Percentiles rank a stretch among this genome's conserved stretches.
These are phyloP conservation scores for Zymoseptoria ardabiliae DNA, from an alignment of 2,329 filamentous ascomycete species.

Conservation along the genomic window DNA sequence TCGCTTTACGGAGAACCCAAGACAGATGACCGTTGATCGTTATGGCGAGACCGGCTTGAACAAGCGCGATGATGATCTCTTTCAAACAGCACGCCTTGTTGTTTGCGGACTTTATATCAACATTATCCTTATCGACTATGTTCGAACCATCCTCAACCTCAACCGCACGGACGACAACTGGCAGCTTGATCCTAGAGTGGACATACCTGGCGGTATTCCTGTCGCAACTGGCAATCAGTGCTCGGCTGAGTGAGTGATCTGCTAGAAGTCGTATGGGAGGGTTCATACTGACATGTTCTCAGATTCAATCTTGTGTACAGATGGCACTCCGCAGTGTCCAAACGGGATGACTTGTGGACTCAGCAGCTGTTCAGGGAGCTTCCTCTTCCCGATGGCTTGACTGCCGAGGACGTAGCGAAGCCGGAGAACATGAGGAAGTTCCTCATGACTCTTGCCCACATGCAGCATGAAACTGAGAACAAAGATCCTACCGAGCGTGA, in stretches of 20 bases:
- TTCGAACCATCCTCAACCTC: slow-evolving; percentile 46
- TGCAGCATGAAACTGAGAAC: slow-evolving; percentile 23
- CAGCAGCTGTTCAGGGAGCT: slow-evolving; percentile 32
- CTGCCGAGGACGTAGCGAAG: slow-evolving; percentile 17
- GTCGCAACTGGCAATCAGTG: slow-evolving; percentile 46
- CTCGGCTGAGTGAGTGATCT: slow-evolving; percentile 24
- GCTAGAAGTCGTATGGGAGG: background rate
- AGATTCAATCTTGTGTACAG: slow-evolving; percentile 47
- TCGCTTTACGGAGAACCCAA: slow-evolving; percentile 65
- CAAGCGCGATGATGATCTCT: slow-evolving; percentile 42
- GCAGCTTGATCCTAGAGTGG: slow-evolving; percentile 38
- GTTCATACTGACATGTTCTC: background rate
- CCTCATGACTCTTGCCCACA: slow-evolving; percentile 22
- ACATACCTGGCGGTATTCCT: slow-evolving; percentile 32
- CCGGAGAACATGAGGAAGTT: slow-evolving; percentile 25
- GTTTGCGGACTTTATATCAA: slow-evolving; percentile 49
- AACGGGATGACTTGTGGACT: slow-evolving; percentile 41
- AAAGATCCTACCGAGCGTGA: slow-evolving; percentile 26
- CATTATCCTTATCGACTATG: slow-evolving; percentile 47
- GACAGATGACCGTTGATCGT: slow-evolving; percentile 30
- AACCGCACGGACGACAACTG: slow-evolving; percentile 38
- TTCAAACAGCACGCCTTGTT: slow-evolving; percentile 46
- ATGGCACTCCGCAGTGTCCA: slow-evolving; percentile 42
- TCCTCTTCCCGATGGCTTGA: slow-evolving; percentile 17
- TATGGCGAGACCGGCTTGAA: slow-evolving; percentile 27